These are phyloP conservation scores for Populus tremula DNA, from an alignment of 345 rosid species.

Conservation along the genomic window DNA sequence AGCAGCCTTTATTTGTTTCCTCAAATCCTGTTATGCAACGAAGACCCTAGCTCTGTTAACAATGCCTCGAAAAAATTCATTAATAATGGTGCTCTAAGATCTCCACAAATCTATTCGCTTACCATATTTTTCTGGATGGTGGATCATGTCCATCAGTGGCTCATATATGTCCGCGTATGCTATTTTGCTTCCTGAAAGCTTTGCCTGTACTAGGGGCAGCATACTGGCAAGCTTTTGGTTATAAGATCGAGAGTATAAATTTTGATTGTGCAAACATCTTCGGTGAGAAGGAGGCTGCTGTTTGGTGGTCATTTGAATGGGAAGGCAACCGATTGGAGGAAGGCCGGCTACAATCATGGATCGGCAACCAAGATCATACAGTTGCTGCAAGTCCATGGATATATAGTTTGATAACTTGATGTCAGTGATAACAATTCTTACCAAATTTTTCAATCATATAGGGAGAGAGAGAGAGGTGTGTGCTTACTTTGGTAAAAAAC, in stretches of 20 bases:
- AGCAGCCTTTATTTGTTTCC: slow-evolving; percentile 10
- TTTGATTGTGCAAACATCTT: slow-evolving; percentile 47
- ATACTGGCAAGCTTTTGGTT: slow-evolving; percentile 44
- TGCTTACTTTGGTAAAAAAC: slow-evolving; percentile 41
- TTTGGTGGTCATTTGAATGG: slow-evolving; percentile 44
- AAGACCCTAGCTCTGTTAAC: background rate
- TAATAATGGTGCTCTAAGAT: too few relatives aligned
- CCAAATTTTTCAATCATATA: too few relatives aligned
- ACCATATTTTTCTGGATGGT: slow-evolving; percentile 49
- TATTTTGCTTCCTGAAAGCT: slow-evolving; percentile 43
- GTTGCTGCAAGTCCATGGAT: slow-evolving; percentile 29
- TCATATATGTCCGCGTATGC: slow-evolving; percentile 40
- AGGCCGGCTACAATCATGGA: slow-evolving; percentile 47
- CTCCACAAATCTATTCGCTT: background rate
- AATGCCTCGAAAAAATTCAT: too few relatives aligned
- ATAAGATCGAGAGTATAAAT: slow-evolving; percentile 40
- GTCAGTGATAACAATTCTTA: too few relatives aligned
- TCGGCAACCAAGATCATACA: slow-evolving; percentile 48
- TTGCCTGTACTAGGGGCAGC: slow-evolving; percentile 29
- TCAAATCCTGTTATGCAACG: slow-evolving; percentile 8
- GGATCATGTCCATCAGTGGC: slow-evolving; percentile 44
- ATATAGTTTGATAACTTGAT: background rate
- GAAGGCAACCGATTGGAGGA: slow-evolving; percentile 67
- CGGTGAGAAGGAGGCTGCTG: slow-evolving; percentile 9
- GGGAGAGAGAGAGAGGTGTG: too few relatives aligned